These are phyloP conservation scores for Aspergillus sp. DNA, from an alignment of 2,329 filamentous ascomycete species.

Conservation along the genomic window DNA sequence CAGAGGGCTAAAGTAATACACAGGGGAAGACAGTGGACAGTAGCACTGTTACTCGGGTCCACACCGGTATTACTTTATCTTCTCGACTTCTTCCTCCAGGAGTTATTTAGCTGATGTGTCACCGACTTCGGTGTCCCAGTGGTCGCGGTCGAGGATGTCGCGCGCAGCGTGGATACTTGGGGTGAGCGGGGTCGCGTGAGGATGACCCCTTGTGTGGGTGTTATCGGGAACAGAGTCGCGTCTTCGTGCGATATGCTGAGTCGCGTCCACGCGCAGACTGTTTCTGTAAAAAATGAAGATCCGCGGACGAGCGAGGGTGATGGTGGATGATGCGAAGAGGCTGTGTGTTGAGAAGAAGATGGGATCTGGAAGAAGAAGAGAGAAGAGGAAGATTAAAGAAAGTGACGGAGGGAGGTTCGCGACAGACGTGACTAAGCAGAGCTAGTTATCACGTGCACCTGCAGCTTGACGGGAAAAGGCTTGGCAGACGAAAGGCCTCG, in stretches of 20 bases:
- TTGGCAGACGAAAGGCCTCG: conserved; percentile 20
- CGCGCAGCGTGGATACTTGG: conserved; percentile 24
- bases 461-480: conserved; percentile 17
- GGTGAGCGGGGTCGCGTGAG: conserved; percentile 30
- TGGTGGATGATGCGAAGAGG: not conserved
- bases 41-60: conserved; percentile 26
- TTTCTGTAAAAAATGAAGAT: not conserved
- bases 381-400: not conserved
- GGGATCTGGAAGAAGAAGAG: conserved; percentile 9
- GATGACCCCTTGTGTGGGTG: not conserved
- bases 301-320: not conserved
- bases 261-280: no score
- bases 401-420: conserved; percentile 3
- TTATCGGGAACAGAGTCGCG: not conserved
- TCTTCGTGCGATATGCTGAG: not conserved
- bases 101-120: conserved; percentile 20
- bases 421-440: conserved; percentile 11
- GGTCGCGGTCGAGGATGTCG: conserved; percentile 18
- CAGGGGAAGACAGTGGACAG: conserved; percentile 32
- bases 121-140: conserved; percentile 13
- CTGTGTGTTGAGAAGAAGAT: conserved; percentile 5
- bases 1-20: conserved; percentile 41
- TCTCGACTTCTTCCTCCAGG: conserved; percentile 17
- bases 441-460: conserved; percentile 15
- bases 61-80: conserved; percentile 33